Evolutionary conservation across 2,329 filamentous ascomycete genomes (phyloP).

Genomic region (Cordyceps javanica): DNA sequence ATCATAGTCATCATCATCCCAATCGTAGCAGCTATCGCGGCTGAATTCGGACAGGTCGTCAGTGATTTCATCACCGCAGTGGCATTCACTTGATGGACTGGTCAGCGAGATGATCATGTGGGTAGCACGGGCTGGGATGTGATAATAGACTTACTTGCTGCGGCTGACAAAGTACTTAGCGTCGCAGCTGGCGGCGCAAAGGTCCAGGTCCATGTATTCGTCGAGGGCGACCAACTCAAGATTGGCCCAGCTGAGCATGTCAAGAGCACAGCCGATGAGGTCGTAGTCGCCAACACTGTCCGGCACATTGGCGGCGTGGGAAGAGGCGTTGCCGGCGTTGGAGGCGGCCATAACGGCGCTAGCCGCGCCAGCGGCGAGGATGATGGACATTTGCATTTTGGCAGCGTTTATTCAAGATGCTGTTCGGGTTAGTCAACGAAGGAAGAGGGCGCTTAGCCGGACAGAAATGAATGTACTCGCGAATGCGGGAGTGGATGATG

Average conservation of each 20-base stretch:
- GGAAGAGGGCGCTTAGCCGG: constrained; percentile 22
- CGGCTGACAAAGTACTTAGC: constrained; percentile 22
- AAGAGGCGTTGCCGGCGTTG: neutral
- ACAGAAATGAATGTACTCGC: constrained; percentile 26
- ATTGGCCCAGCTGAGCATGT: constrained; percentile 21
- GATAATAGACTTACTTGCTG: constrained; percentile 17
- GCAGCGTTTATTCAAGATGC: neutral
- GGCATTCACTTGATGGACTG: constrained; percentile 17
- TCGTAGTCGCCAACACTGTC: constrained; percentile 6
- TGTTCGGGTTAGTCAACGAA: constrained; percentile 17
- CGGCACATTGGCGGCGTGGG: neutral
- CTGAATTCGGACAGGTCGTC: constrained; percentile 11
- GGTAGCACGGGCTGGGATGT: neutral
- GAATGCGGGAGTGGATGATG: constrained; percentile 20
- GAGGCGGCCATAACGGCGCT: constrained; percentile 22
- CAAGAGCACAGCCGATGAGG: constrained; percentile 23
- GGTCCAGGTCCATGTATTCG: constrained; percentile 18
- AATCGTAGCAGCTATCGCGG: constrained; percentile 14
- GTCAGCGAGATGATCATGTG: neutral
- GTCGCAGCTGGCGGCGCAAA: constrained; percentile 22
- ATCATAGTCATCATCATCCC: too few species aligned
- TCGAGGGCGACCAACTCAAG: constrained; percentile 18
- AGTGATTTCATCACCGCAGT: constrained; percentile 18
- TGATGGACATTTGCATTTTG: constrained; percentile 25
- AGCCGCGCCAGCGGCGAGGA: constrained; percentile 26